Evolutionary conservation across 2,329 filamentous ascomycete species (phyloP), one percentile per base, ranked within the genome.

Genomic region (Xylariaceae sp.): DNA sequence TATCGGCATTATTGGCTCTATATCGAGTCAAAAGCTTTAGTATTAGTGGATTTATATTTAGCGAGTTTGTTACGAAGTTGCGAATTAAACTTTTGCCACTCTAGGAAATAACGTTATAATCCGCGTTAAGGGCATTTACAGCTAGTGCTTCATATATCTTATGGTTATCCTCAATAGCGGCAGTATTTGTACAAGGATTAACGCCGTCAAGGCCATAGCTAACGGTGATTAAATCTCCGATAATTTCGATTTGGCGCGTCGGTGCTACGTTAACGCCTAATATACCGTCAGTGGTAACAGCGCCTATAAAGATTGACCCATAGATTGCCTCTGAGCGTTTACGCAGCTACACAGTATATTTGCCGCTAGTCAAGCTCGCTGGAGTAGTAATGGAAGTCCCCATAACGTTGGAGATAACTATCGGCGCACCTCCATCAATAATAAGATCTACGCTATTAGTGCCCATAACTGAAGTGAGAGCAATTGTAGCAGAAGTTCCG

Each of bases 181-280:
- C 34, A 5, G 34, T 19, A 17, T 36, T 36, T 17, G 34, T 36
- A 17, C 34, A 36, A 16, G 34, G 34, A 17, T 17, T 17, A 10
- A 20, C 19, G n/a, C 34, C 34, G 14, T 36, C 34, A 17, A 36
- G 34, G 20, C 34, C 34, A 17, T 36, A 36, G 34, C 34, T 17
- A 5, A 36, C 34, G 19, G n/a, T 22, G 17, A 22, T 23, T 6
- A 19, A 46, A 14, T 38, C 22, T 23, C 22, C 37, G 12, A 38
- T 39, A 17, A 39, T 19, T 27, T 44, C 35, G 6, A 25, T 42
- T 25, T 11, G 21, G 12, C 39, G 34, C 37, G 39, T 42, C 40
- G 34, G 34, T 10, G 34, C 19, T 17, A 16, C 20, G 5, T 16
- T 11, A 4, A 19, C 34, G 4, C 14, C 19, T 4, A 36, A 20